Percentiles rank a stretch among this genome's conserved stretches.
These are phyloP conservation scores for Coriolopsis trogii DNA, from an alignment of 1,284 basidiomycete genomes.

Conservation along the genomic window DNA sequence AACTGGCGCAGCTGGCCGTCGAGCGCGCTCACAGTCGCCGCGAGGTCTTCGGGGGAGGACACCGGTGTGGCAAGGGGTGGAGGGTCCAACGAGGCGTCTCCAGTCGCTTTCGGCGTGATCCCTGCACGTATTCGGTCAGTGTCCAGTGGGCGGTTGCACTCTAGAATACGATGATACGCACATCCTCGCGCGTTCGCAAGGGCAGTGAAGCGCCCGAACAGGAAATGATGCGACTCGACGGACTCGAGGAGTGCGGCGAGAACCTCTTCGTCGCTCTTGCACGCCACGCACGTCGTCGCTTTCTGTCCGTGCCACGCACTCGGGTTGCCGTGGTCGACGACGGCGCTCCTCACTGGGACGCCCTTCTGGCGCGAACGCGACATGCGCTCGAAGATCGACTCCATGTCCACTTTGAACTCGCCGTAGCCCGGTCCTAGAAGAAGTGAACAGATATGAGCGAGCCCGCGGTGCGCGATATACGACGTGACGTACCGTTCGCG, in stretches of 20 bases:
- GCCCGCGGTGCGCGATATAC: neutral
- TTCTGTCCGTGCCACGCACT: constrained; percentile 80
- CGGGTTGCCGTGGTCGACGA: constrained; percentile 87
- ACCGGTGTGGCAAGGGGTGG: constrained; percentile 10
- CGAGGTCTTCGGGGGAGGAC: constrained; percentile 31
- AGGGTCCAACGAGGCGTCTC: constrained; percentile 40
- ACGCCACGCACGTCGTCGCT: constrained; percentile 74
- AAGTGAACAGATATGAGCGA: neutral
- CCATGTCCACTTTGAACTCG: constrained; percentile 81
- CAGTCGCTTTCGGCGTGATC: constrained; percentile 55
- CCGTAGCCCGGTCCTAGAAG: constrained; percentile 74
- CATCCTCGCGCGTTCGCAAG: constrained; percentile 79
- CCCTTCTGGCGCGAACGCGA: constrained; percentile 47
- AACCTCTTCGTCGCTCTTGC: constrained; percentile 77
- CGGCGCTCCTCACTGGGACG: constrained; percentile 56
- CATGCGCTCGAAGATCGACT: constrained; percentile 87
- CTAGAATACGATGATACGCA: constrained; percentile 43
- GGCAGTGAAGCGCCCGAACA: constrained; percentile 81
- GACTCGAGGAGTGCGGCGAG: constrained; percentile 64
- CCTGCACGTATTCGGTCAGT: constrained; percentile 42
- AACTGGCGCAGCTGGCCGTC: constrained; percentile 65
- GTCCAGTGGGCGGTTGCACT: neutral
- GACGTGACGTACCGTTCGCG: constrained; percentile 54
- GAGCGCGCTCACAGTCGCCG: constrained; percentile 47
- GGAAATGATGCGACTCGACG: constrained; percentile 72